These are phyloP conservation scores for Scytalidium sp. DNA, from an alignment of 2,329 filamentous ascomycete genomes.

Conservation along the genomic window DNA sequence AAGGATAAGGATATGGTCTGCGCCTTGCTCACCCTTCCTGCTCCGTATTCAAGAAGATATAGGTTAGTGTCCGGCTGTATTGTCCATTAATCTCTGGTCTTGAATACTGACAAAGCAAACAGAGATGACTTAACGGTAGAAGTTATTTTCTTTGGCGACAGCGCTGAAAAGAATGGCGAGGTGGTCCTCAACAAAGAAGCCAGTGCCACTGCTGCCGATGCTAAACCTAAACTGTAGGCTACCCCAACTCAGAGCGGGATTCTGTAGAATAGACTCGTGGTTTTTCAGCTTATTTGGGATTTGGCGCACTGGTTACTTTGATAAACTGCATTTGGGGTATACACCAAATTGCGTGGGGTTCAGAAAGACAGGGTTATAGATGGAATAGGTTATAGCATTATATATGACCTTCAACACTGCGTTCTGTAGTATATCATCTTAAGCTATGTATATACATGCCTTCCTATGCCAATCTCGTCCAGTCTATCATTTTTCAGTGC, in stretches of 20 bases:
- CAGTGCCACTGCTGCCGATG: conserved; percentile 50
- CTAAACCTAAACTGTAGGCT: conserved; percentile 27
- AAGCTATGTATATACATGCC: too few relatives aligned
- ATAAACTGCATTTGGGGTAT: too few relatives aligned
- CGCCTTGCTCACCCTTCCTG: conserved; percentile 84
- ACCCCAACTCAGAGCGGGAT: background rate
- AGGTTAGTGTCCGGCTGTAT: conserved; percentile 54
- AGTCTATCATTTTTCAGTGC: too few relatives aligned
- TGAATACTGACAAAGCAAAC: conserved; percentile 10
- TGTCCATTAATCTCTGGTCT: background rate
- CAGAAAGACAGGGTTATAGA: too few relatives aligned
- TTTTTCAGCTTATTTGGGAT: too few relatives aligned
- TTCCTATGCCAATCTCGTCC: too few relatives aligned
- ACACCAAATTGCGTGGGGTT: too few relatives aligned
- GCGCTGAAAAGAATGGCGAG: conserved; percentile 69
- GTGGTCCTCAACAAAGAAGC: conserved; percentile 86
- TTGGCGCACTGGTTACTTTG: too few relatives aligned
- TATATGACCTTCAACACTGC: too few relatives aligned
- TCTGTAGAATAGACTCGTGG: too few relatives aligned
- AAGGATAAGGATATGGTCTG: conserved; percentile 92
- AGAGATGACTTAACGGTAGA: conserved; percentile 96
- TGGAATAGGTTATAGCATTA: too few relatives aligned
- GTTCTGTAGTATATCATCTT: too few relatives aligned
- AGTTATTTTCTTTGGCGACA: conserved; percentile 96
- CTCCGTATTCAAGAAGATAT: conserved; percentile 88